Conservation (phyloP, 2,329 filamentous ascomycete species). For the Talaromyces sp. region DNA sequence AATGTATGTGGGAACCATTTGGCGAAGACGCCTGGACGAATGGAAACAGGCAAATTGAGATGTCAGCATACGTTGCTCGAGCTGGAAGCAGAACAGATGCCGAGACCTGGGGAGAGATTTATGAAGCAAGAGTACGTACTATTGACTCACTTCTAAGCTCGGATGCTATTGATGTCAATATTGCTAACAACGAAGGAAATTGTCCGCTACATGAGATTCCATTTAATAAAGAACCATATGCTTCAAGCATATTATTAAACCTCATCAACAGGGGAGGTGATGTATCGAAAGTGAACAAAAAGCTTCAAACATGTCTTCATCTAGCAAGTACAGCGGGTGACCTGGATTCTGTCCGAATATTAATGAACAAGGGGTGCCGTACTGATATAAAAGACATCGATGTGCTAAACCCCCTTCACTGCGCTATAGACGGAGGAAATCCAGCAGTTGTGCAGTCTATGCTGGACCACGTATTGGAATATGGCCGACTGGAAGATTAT, state of each 20-base stretch:
- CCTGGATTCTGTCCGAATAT: constrained; percentile 11
- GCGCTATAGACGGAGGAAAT: not conserved
- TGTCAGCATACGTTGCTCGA: too few species aligned
- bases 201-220: constrained; percentile 13
- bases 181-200: constrained; percentile 12
- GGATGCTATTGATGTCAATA: constrained; percentile 13
- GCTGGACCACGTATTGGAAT: not conserved
- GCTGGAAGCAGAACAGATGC: constrained; percentile 7
- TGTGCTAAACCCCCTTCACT: constrained; percentile 11
- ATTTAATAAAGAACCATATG: constrained; percentile 7
- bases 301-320: constrained; percentile 13
- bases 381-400: constrained; percentile 10
- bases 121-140: constrained; percentile 7
- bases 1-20: too few species aligned
- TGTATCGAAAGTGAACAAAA: constrained; percentile 9
- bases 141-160: constrained; percentile 12
- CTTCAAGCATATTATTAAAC: constrained; percentile 8
- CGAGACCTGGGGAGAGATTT: constrained; percentile 11
- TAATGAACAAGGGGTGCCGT: constrained; percentile 11
- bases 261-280: constrained; percentile 13
- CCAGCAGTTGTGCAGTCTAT: not conserved
- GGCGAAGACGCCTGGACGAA: too few species aligned
- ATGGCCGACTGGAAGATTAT: not conserved
- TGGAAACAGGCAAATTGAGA: too few species aligned
- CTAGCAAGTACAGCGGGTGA: constrained; percentile 14